Evolutionary conservation across 495 filamentous ascomycete species (phyloP), one percentile per base, ranked within the genome.

Genomic region (Cairneyella variabilis): DNA sequence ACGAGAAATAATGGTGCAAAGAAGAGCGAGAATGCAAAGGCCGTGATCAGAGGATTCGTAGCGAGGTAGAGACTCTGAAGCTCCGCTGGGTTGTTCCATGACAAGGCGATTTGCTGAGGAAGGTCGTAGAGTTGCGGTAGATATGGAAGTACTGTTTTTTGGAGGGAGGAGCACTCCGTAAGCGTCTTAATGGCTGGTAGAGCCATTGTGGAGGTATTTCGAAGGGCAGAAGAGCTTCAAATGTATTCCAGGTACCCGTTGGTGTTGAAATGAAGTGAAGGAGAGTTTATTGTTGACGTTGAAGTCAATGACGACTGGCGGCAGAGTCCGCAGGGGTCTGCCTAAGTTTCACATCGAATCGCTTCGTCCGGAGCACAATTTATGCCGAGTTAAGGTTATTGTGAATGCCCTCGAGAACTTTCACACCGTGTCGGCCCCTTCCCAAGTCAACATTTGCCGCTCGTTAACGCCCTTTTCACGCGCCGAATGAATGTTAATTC

Each of bases 1-100:
- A 92, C 53, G 23, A 96, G 73, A 55, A 92, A 86, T 5, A 91
- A 51, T 2, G 75, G 77, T 21, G 84, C 82, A 9, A 92, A 60
- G 27, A 82, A 71, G 14, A 92, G 62, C 2, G 87, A 81, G 56
- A 95, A 74, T 1, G 82, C 85, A 57, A 93, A 73, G 17, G 85
- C 90, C 3, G 80, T 81, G 9, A 96, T 76, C 23, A 96, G 64
- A 1, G 95, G 95, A 66, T 99, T 99, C 26, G 91, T 97, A 25
- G 80, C 77, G 26, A 90, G 68, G 59, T 99, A 99, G 54, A 96
- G 70, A 20, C 81, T 69, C 62, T 75, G 65, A 66, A 77, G 69
- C 51, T 66, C 73, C 40, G 69, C 69, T 44, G 77, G 67, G 63
- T 79, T 79, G 45, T 73, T 73, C 54, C 81, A 68, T 57, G 76